phyloP scores from a whole-genome alignment of 108 stramenopile species.

The Nitzschia palea region DNA sequence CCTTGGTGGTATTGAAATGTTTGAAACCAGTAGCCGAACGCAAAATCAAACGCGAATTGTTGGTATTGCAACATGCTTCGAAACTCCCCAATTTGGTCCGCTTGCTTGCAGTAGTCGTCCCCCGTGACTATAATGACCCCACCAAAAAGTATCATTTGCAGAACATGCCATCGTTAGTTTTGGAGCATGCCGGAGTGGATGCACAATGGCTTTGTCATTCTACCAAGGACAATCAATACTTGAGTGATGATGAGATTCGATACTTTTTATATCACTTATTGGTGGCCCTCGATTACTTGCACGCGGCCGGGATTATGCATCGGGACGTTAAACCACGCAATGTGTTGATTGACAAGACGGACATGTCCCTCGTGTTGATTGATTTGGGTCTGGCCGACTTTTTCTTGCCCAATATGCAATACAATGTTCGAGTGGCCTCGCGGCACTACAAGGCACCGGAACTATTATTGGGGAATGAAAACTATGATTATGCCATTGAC shows the following conservation, averaged over 20 bases:
- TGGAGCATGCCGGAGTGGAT: constrained; percentile 82
- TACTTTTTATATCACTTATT: constrained; percentile 89
- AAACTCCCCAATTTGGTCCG: constrained; percentile 72
- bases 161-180: constrained; percentile 74
- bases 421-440: constrained; percentile 91
- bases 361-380: constrained; percentile 75
- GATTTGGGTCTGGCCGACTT: constrained; percentile 93
- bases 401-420: constrained; percentile 78
- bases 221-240: constrained; percentile 26
- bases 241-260: constrained; percentile 82
- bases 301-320: constrained; percentile 90
- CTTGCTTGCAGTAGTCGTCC: constrained; percentile 52
- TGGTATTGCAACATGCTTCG: constrained; percentile 66
- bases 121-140: constrained; percentile 18
- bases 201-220: constrained; percentile 88
- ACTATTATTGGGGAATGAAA: constrained; percentile 74
- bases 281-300: constrained; percentile 81
- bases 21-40: constrained; percentile 84
- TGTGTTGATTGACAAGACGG: constrained; percentile 76
- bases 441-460: constrained; percentile 93
- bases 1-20: constrained; percentile 70
- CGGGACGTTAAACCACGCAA: constrained; percentile 95
- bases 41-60: constrained; percentile 80
- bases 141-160: constrained; percentile 25
- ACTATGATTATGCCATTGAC: constrained; percentile 84